Evolutionary conservation across 139 green algal species (phyloP), one percentile per base, ranked within the genome.

Genomic region (Auxenochlorella pyrenoidosa): DNA sequence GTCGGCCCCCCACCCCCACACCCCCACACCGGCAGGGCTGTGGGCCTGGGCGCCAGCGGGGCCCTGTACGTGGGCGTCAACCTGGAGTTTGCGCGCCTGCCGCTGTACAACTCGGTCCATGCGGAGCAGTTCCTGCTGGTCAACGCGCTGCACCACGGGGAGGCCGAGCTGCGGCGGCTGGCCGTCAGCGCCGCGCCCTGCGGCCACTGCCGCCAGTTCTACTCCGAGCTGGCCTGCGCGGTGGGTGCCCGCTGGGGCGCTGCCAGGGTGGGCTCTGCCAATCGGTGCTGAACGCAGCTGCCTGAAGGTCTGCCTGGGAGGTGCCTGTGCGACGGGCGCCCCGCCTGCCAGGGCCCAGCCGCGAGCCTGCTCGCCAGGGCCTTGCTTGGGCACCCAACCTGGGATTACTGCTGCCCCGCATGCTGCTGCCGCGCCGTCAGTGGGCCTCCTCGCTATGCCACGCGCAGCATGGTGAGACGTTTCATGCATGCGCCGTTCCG

Each of bases 161-260:
- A 97, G 88, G 66, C 54, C 5, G 83, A 68, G 44, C 88, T 98
- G 0, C 32, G 81, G 3, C 91, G 88, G 15, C 68, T 98, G 34
- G 95, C 94, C 4, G 91, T 98, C 16, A 95, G 90, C 5, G 95
- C 92, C 2, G 95, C 94, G 24, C 96, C 96, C 26, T 98, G 96
- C 87, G 96, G 96, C 28, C 95, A 98, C 91, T 98, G 96, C 89
- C 86, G 96, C 0, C 96, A 98, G 88, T 98, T 98, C 63, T 94
- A 92, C 43, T 91, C 86, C 24, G 96, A 98, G 92, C 92, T 98
- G 18, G 86, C 87, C 32, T 94, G 93, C 77, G 93, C 94, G 86
- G 95, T 97, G 75, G 59, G 92, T 54, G 36, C 22, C 47, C 12
- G 47, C 47, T 58, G 47, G 47, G 32, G 60, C n/a, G n/a, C n/a